A percentile compares a stretch with the other conserved stretches of the same genome.
Conservation (phyloP, 495 filamentous ascomycete genomes). For the Penicillium soppii region DNA sequence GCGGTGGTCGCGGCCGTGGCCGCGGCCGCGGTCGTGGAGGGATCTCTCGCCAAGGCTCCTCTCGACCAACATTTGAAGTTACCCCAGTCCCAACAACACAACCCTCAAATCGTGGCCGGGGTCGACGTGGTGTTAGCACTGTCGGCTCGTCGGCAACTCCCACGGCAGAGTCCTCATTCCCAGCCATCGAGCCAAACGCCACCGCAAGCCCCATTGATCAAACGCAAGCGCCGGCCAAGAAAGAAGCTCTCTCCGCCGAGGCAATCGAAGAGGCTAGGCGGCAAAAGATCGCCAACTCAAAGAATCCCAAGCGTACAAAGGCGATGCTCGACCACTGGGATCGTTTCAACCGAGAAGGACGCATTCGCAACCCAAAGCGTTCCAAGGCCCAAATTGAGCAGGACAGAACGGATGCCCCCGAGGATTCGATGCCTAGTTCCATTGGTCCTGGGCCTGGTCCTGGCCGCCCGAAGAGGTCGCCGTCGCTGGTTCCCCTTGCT, state of each 20-base stretch:
- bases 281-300: constrained; percentile 44
- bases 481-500: constrained; percentile 19
- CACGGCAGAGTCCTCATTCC: constrained; percentile 5
- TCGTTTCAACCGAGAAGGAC: constrained; percentile 43
- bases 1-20: constrained; percentile 52
- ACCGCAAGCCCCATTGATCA: constrained; percentile 1
- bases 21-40: constrained; percentile 25
- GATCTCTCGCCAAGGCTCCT: constrained; percentile 10
- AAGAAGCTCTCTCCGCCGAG: constrained; percentile 23
- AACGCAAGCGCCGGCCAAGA: constrained; percentile 2
- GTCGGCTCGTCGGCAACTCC: constrained; percentile 5
- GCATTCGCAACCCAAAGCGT: constrained; percentile 46
- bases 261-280: constrained; percentile 35
- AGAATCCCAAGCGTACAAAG: constrained; percentile 49
- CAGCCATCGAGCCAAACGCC: constrained; percentile 12
- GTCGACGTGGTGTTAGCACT: constrained; percentile 22
- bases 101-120: constrained; percentile 22
- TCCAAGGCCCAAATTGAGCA: constrained; percentile 49
- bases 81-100: constrained; percentile 9
- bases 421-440: constrained; percentile 26
- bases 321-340: constrained; percentile 53
- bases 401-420: constrained; percentile 32
- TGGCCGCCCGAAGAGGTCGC: constrained; percentile 21
- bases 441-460: constrained; percentile 15
- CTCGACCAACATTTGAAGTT: constrained; percentile 25